Conservation (phyloP, 768 basidiomycete genomes). For the Leccinum subtestaceum region DNA sequence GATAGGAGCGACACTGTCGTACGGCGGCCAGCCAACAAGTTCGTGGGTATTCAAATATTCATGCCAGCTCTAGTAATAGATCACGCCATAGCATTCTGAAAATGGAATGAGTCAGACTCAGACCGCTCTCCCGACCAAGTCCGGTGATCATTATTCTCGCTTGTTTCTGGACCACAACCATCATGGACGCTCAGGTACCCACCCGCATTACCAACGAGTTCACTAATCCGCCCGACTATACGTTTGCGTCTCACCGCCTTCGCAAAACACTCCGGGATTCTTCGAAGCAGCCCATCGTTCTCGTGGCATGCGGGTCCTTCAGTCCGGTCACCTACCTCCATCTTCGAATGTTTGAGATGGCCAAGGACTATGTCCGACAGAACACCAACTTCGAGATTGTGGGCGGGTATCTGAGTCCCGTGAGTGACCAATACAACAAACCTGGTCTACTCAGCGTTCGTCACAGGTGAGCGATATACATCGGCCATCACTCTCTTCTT, state of each 20-base stretch:
- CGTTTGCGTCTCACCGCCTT: slow-evolving; percentile 68
- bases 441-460: slow-evolving; percentile 83
- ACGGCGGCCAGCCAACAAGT: not conserved
- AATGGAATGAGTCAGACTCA: not conserved
- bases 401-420: slow-evolving; percentile 95
- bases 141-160: slow-evolving; percentile 5
- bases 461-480: slow-evolving; percentile 68
- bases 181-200: slow-evolving; percentile 26
- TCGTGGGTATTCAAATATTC: slow-evolving; percentile 19
- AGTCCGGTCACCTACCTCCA: slow-evolving; percentile 98
- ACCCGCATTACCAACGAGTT: slow-evolving; percentile 36
- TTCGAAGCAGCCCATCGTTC: slow-evolving; percentile 79
- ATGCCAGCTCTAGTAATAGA: slow-evolving; percentile 12
- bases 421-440: slow-evolving; percentile 96
- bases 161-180: slow-evolving; percentile 13
- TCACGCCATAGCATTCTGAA: slow-evolving; percentile 1
- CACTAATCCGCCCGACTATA: slow-evolving; percentile 63
- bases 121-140: slow-evolving; percentile 7
- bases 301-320: slow-evolving; percentile 97
- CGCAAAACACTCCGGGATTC: slow-evolving; percentile 53
- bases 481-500: slow-evolving; percentile 3
- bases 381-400: slow-evolving; percentile 93
- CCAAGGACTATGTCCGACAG: slow-evolving; percentile 90
- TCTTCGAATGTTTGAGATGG: slow-evolving; percentile 99
- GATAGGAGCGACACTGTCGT: not conserved